A percentile compares a stretch with the other conserved stretches of the same genome.
phyloP scores from a whole-genome alignment of 345 rosid genomes.

The Streptanthus diversifolius region DNA sequence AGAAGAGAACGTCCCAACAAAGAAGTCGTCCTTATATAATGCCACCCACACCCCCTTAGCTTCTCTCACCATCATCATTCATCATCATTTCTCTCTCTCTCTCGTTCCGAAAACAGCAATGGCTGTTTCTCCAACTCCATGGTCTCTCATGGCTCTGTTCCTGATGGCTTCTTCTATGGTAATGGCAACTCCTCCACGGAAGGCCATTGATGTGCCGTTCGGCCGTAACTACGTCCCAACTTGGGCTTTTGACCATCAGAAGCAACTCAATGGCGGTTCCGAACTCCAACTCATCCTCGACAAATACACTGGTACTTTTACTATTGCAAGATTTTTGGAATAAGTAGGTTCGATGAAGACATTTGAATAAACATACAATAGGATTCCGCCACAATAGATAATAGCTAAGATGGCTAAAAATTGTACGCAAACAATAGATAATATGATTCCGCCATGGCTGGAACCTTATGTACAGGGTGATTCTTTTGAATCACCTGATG shows the following conservation, averaged over 20 bases:
- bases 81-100: neutral
- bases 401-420: no score
- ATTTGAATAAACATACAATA: neutral
- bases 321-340: neutral
- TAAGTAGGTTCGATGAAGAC: neutral
- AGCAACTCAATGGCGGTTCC: slow-evolving; percentile 57
- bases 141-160: slow-evolving; percentile 37
- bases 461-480: no score
- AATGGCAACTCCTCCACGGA: slow-evolving; percentile 49
- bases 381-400: no score
- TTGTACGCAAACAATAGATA: no score
- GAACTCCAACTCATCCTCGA: slow-evolving; percentile 72
- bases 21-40: slow-evolving; percentile 22
- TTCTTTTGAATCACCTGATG: no score
- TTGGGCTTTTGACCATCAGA: slow-evolving; percentile 89
- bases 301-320: slow-evolving; percentile 60
- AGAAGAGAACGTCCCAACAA: slow-evolving; percentile 11
- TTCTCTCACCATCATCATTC: slow-evolving; percentile 21
- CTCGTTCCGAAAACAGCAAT: slow-evolving; percentile 8
- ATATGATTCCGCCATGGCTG: no score
- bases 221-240: slow-evolving; percentile 73
- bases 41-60: neutral
- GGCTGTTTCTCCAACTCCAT: slow-evolving; percentile 19
- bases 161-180: slow-evolving; percentile 36
- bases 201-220: slow-evolving; percentile 55